Evolutionary conservation across 2,329 filamentous ascomycete species (phyloP).

Genomic region (Incumbomyces lentus): DNA sequence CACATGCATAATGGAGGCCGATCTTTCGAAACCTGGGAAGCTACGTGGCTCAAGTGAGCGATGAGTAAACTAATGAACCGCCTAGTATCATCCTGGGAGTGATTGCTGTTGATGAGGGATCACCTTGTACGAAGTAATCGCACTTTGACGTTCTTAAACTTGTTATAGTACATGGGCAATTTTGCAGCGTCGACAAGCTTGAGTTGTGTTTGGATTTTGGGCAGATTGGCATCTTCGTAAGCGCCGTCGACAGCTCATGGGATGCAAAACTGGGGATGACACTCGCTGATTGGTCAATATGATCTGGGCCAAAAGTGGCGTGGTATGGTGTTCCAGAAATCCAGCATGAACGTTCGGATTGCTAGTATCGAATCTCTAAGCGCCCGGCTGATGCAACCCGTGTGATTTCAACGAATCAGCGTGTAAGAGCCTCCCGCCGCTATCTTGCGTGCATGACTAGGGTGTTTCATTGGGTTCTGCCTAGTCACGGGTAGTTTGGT

Average conservation of each 20-base stretch:
- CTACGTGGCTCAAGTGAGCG: slow-evolving; percentile 1
- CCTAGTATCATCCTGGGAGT: too few species aligned
- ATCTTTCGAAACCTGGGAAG: not conserved
- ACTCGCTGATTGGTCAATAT: not conserved
- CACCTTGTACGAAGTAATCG: too few species aligned
- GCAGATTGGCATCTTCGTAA: too few species aligned
- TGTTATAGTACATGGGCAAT: too few species aligned
- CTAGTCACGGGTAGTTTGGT: not conserved
- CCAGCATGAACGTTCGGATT: slow-evolving; percentile 1
- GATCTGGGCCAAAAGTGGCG: not conserved
- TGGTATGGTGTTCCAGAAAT: not conserved
- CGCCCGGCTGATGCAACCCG: slow-evolving; percentile 2
- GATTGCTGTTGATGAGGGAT: too few species aligned
- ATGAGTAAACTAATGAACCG: too few species aligned
- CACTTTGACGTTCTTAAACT: too few species aligned
- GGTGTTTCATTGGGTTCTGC: not conserved
- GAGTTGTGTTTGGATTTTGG: too few species aligned
- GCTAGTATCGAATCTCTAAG: slow-evolving; percentile 7
- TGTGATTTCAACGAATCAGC: slow-evolving; percentile 1
- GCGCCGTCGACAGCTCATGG: too few species aligned
- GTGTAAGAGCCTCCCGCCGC: not conserved
- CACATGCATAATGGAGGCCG: not conserved
- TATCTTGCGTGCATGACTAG: not conserved
- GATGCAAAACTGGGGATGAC: not conserved
- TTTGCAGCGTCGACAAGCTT: too few species aligned